Evolutionary conservation across 2,329 filamentous ascomycete species (phyloP), one percentile per base, ranked within the genome.

Genomic region (Zymoseptoria brevis): DNA sequence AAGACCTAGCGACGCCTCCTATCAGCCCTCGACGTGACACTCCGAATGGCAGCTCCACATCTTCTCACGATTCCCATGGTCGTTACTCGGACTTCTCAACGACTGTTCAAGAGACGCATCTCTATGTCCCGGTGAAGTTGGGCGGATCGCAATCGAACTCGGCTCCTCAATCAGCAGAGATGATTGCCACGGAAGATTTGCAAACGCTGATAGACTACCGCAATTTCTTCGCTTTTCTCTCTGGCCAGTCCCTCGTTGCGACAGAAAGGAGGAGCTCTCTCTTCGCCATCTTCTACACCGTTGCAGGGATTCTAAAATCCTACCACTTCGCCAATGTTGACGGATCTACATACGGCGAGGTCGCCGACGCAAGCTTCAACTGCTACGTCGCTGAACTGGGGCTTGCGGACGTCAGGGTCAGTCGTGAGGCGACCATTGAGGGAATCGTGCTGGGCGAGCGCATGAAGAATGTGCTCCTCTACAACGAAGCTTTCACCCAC

Each of bases 401-500:
- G 19, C 76, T 97, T 30, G 87, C 84, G 2, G 93, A 97, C 73
- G 87, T 96, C 53, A 82, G 91, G 57, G 78, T 83, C 60, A 96
- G 89, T 71, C 83, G 87, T 24, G 90, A 96, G 70, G 95, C 94
- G 79, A 96, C 89, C 0, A 80, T 97, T 22, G 90, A 97, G 74
- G 89, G 87, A 0, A 81, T 97, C 53, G 82, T 97, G n/a, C 79
- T 99, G 9, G 92, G 89, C 58, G 93, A 99, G 75, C 83, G 84
- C 45, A 89, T 97, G 85, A 86, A 87, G 59, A 96, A 84, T 53
- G 83, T 87, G 68, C 81, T 86, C 7, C 81, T 99, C 2, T 97
- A 96, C 75, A 90, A 89, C 60, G 91, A 96, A 73, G 90, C 90
- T 0, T 97, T 96, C 69, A 86, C 91, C 4, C 94, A 97, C 73